These are phyloP conservation scores for Ophiostoma tasmaniense DNA, from an alignment of 2,329 filamentous ascomycete species.

Conservation along the genomic window DNA sequence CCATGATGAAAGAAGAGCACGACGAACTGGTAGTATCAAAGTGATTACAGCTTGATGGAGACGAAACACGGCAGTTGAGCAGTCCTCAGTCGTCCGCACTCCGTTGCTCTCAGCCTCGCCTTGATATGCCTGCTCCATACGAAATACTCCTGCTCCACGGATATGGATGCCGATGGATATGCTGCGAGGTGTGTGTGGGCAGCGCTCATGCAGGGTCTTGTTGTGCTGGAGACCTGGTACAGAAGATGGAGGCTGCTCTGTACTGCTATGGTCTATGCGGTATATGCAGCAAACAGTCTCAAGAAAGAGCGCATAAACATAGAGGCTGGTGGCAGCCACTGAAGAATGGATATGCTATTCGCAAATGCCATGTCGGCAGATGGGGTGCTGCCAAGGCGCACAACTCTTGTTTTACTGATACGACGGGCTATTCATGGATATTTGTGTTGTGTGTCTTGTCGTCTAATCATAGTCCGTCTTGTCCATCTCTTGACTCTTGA, in stretches of 20 bases:
- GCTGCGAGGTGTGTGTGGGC: background rate
- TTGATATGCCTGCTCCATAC: background rate
- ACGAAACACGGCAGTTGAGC: background rate
- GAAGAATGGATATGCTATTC: background rate
- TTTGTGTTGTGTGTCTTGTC: background rate
- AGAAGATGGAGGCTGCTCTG: background rate
- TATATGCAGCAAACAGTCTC: background rate
- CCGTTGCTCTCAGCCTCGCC: background rate
- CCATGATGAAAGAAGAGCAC: background rate
- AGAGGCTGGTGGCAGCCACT: background rate
- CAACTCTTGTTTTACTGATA: background rate
- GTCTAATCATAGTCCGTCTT: background rate
- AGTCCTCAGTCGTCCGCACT: background rate
- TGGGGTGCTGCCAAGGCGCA: background rate
- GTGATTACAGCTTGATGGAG: background rate
- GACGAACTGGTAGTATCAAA: too few species aligned
- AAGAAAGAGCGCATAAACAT: background rate
- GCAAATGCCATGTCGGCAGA: conserved; percentile 1
- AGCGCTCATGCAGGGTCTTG: background rate
- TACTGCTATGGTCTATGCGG: background rate
- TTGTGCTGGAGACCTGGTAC: background rate
- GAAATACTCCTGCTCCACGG: too few species aligned
- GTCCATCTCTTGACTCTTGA: background rate
- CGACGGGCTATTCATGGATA: background rate
- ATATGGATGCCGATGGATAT: background rate